Evolutionary conservation across 306 rosid genomes (phyloP).

Genomic region (Lupinus albus): DNA sequence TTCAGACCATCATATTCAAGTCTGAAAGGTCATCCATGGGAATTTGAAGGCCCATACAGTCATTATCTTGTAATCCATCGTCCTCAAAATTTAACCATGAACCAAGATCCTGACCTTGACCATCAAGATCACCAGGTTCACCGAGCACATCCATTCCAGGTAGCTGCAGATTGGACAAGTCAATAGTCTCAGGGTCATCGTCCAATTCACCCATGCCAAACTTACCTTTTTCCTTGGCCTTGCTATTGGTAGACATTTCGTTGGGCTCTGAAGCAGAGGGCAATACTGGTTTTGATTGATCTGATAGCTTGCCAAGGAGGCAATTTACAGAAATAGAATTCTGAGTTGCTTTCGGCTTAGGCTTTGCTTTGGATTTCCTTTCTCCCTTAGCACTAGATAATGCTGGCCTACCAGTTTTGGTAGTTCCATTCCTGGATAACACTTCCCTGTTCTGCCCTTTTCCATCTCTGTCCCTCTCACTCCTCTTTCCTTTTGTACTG

Average conservation of each 20-base stretch:
- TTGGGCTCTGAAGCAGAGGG: conserved; percentile 68
- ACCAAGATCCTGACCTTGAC: conserved; percentile 80
- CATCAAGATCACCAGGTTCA: conserved; percentile 72
- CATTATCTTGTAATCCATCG: conserved; percentile 80
- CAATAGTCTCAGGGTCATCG: conserved; percentile 74
- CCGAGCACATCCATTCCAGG: conserved; percentile 86
- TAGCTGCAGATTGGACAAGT: conserved; percentile 74
- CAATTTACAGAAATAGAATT: conserved; percentile 85
- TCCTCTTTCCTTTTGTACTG: conserved; percentile 89
- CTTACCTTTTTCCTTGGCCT: conserved; percentile 61
- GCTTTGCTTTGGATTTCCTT: conserved; percentile 83
- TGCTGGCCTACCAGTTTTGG: conserved; percentile 77
- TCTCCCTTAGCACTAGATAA: conserved; percentile 69
- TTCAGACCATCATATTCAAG: conserved; percentile 93
- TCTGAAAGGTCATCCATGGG: conserved; percentile 98
- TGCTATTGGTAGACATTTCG: conserved; percentile 49
- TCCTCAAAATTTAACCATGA: conserved; percentile 95
- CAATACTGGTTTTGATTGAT: conserved; percentile 61
- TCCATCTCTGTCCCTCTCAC: conserved; percentile 94
- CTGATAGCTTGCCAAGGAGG: conserved; percentile 72
- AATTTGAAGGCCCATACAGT: conserved; percentile 93
- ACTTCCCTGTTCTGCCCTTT: conserved; percentile 80
- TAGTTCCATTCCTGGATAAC: conserved; percentile 68
- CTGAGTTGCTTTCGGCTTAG: conserved; percentile 81
- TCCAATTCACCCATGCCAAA: conserved; percentile 50